Percentiles rank a stretch among this genome's conserved stretches.
These are phyloP conservation scores for Leptomonas seymouri DNA, from an alignment of 208 protist species.

Conservation along the genomic window DNA sequence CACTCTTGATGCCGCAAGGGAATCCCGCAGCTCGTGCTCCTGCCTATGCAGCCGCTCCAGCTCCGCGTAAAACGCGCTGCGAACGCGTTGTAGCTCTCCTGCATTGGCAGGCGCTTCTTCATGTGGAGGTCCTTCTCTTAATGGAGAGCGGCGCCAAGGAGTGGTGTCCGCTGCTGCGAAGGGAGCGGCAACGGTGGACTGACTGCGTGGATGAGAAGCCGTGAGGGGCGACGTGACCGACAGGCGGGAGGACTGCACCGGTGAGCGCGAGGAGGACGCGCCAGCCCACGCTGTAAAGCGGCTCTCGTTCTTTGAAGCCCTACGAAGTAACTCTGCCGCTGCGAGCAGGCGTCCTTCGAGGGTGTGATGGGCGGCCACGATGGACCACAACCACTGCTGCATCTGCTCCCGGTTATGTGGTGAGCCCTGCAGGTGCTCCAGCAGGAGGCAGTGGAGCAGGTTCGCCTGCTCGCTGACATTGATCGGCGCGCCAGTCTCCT, in stretches of 20 bases:
- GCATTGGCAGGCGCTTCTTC: background rate
- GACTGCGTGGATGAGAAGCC: constrained; percentile 5
- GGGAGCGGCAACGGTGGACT: constrained; percentile 14
- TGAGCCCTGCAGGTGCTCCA: constrained; percentile 50
- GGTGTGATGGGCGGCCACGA: constrained; percentile 69
- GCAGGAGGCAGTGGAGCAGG: constrained; percentile 60
- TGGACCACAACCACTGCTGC: constrained; percentile 73
- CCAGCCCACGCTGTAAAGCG: background rate
- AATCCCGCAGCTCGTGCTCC: constrained; percentile 44
- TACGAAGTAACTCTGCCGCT: constrained; percentile 40
- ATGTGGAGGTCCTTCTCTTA: background rate
- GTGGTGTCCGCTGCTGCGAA: background rate
- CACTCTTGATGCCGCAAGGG: constrained; percentile 19
- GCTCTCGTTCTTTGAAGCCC: background rate
- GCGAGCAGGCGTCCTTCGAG: constrained; percentile 68
- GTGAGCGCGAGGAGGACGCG: background rate
- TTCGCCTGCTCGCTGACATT: constrained; percentile 60
- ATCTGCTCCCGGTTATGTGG: constrained; percentile 44
- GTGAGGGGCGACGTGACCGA: background rate
- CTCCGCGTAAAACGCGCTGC: constrained; percentile 28
- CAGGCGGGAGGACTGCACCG: background rate
- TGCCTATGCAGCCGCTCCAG: constrained; percentile 39
- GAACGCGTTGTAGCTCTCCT: background rate
- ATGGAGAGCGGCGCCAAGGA: background rate
- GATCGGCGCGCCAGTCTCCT: constrained; percentile 52